Evolutionary conservation across 225 moss, liverwort and hornwort species (phyloP), one percentile per base, ranked within the genome.

Genomic region (Thuidium tamariscinum): DNA sequence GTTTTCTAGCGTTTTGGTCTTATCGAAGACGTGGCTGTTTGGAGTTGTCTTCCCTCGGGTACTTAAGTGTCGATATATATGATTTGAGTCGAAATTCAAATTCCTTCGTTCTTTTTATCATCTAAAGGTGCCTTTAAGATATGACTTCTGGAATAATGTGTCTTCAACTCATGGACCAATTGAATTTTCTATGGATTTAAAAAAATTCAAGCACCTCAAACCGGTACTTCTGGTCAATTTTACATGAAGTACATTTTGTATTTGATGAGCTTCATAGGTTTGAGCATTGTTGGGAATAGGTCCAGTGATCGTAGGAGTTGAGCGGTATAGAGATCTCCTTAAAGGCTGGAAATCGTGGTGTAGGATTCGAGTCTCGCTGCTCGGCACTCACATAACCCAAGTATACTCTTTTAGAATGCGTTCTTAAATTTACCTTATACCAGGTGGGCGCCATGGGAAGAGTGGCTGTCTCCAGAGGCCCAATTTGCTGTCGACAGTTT

Each of bases 361-460:
- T 25, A 42, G 70, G 48, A 36, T 48, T 26, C 30, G 34, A 41
- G n/a, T 54, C 23, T 39, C 39, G 8, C 37, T 57, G 30, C 32
- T 25, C 30, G 42, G 41, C 62, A 62, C 39, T 72, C 46, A 22
- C 57, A 27, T 67, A 59, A 56, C 4, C 11, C 27, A 44, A 16
- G 42, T 84, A 5, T 68, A 23, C 37, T 83, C 36, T 61, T 81
- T 70, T 77, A 32, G 16, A 54, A 56, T 86, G 39, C 64, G 55
- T 82, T 77, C n/a, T 32, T 15, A 74, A 41, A 62, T 4, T 48
- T 78, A 16, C 70, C 27, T 86, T 39, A 52, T 52, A 67, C 39
- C 77, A 94, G 94, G 51, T 99, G 99, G 99, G 97, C 97, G 80
- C 99, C 99, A 19, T 99, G 99, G 99, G 99, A 99, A 80, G 96